Evolutionary conservation across 2,329 filamentous ascomycete genomes (phyloP), one percentile per base, ranked within the genome.

Genomic region (Cladosporium sphaerospermum): DNA sequence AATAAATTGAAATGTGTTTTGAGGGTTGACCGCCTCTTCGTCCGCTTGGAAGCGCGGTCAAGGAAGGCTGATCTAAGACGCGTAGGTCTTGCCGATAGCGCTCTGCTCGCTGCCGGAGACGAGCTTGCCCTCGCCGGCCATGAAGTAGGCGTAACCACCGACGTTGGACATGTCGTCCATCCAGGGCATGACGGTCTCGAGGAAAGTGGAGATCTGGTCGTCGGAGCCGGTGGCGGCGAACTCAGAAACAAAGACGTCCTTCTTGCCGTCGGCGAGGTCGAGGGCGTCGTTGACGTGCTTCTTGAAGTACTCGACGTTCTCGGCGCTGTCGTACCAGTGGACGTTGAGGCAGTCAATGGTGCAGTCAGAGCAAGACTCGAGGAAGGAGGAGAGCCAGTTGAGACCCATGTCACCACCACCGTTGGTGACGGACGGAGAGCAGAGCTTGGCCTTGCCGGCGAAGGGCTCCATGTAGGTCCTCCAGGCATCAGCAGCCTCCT

Each of bases 371-470:
- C 83, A 86, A 4, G 75, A 73, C 6, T 57, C 55, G 55, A 84
- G 66, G 68, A 78, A 86, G 40, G 65, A 53, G 54, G 69, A 66
- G 52, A 86, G 75, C 78, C 80, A 86, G 52, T 73, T 63, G 46
- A 83, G 67, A 63, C 83, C 83, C 1, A 48, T 56, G 19, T 65
- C 57, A 48, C 71, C 70, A 62, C 77, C 79, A 62, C 79, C 80
- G 77, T 84, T 85, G 69, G 79, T 81, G 63, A 86, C 77, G 59
- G 82, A 73, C 13, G 83, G 83, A 2, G 81, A 67, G 59, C 80
- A 75, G 58, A 86, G 78, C 53, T 73, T 70, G 54, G 73, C 79
- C 63, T 76, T 69, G 64, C 73, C 75, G n/a, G 68, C 61, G 65
- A 78, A 83, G 18, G 74, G 73, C 71, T 79, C 78, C 73, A 86